These are phyloP conservation scores for Penicillium parvum DNA, from an alignment of 495 filamentous ascomycete genomes.

Conservation along the genomic window DNA sequence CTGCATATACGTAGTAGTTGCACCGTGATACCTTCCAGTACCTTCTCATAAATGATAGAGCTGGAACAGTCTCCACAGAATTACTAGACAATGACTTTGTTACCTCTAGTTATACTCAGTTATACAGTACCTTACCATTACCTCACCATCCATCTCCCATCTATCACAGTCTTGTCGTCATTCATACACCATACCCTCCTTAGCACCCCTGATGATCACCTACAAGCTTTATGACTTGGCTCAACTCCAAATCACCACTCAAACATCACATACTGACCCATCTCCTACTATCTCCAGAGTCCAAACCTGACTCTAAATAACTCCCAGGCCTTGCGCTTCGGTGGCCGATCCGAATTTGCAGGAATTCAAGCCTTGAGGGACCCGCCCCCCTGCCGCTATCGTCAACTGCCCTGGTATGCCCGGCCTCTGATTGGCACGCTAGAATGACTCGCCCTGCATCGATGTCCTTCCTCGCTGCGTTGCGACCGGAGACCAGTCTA, in stretches of 20 bases:
- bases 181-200: background rate
- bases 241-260: background rate
- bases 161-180: conserved; percentile 18
- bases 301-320: background rate
- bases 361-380: conserved; percentile 23
- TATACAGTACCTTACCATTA: no score
- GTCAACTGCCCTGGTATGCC: conserved; percentile 19
- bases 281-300: background rate
- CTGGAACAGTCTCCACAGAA: no score
- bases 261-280: no score
- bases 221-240: background rate
- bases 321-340: conserved; percentile 4
- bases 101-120: no score
- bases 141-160: conserved; percentile 9
- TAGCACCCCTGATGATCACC: conserved; percentile 14
- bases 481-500: conserved; percentile 3
- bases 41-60: no score
- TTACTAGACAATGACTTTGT: no score
- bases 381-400: conserved; percentile 28
- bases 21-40: no score
- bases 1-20: no score
- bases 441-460: conserved; percentile 20
- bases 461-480: conserved; percentile 11
- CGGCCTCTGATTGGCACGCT: conserved; percentile 24
- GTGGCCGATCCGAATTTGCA: conserved; percentile 25